A percentile compares a stretch with the other conserved stretches of the same genome.
Evolutionary conservation across 2,329 filamentous ascomycete genomes (phyloP).

Genomic region (Balansia obtecta): DNA sequence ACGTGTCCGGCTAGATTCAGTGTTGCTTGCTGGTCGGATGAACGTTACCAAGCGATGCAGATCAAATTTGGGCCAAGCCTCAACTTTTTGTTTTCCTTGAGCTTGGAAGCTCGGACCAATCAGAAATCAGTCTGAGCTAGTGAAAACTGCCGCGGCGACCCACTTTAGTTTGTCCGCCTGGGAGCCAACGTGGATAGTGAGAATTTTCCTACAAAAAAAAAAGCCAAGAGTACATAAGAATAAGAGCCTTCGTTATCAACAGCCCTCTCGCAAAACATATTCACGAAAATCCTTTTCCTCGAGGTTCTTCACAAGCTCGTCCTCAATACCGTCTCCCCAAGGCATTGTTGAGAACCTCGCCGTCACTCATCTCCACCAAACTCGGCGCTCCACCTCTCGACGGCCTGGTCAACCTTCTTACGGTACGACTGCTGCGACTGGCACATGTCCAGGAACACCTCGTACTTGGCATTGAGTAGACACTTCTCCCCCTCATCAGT

Average conservation of each 20-base stretch:
- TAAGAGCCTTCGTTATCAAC: too few species aligned
- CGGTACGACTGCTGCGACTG: slow-evolving; percentile 75
- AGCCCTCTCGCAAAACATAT: too few species aligned
- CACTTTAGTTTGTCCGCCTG: neutral
- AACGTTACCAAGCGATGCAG: neutral
- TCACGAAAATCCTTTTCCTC: too few species aligned
- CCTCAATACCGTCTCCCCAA: neutral
- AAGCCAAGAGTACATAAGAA: too few species aligned
- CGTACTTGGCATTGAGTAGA: slow-evolving; percentile 79
- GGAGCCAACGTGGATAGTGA: neutral
- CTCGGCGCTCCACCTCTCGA: slow-evolving; percentile 24
- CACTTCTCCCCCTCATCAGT: slow-evolving; percentile 62
- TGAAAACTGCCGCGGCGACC: neutral
- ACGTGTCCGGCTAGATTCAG: neutral
- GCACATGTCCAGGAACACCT: slow-evolving; percentile 90
- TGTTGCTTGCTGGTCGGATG: neutral
- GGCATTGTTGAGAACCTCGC: neutral
- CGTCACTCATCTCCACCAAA: slow-evolving; percentile 12
- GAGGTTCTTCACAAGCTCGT: neutral
- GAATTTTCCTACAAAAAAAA: too few species aligned
- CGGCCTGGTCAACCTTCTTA: slow-evolving; percentile 57
- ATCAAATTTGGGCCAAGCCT: neutral
- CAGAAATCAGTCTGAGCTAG: slow-evolving; percentile 5
- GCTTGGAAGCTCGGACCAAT: slow-evolving; percentile 23
- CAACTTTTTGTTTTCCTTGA: neutral